Evolutionary conservation across 208 protist genomes (phyloP), one percentile per base, ranked within the genome.

Genomic region (Strigomonas culicis): DNA sequence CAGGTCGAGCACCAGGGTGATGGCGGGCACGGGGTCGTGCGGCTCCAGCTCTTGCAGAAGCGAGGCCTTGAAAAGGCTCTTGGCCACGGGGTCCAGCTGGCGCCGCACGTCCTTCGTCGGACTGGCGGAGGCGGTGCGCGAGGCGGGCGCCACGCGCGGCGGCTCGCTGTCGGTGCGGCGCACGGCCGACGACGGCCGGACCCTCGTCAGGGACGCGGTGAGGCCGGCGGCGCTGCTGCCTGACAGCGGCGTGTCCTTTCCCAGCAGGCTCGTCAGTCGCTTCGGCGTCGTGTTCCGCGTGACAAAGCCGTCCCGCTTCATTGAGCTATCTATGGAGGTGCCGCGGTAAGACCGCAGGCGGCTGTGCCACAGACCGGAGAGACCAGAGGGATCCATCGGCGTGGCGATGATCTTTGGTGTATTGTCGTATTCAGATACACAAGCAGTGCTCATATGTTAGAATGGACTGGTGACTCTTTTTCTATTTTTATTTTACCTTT

Each of bases 1-100:
- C 22, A 97, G 79, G 75, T 97, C 93, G 21, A 96, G 65, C 21
- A 97, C 90, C 17, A 97, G 80, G 2, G 93, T 97, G 43, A 97
- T 69, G n/a, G 75, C 59, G 3, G 86, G 84, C 46, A 61, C 59
- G 6, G 71, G 47, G 17, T 90, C 85, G 41, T 82, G 65, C 22
- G 75, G 61, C 51, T 78, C 84, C 49, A 81, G 59, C 47, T 75
- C 70, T 22, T 85, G 82, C 58, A 87, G 74, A 15, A 94, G 72
- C 17, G 63, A 79, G 25, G 53, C 69, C 34, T 75, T 75, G 66
- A 96, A 92, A 17, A 93, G 71, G 30, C 76, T 74, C 59, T 83
- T 78, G 15, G 68, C 67, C 19, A 82, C 57, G 1, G 61, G 17
- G 31, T 50, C 69, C 43, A 28, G 58, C 46, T 68, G 55, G 3